Conservation (phyloP, 2,329 filamentous ascomycete species). For the Neoscytalidium dimidiatum region DNA sequence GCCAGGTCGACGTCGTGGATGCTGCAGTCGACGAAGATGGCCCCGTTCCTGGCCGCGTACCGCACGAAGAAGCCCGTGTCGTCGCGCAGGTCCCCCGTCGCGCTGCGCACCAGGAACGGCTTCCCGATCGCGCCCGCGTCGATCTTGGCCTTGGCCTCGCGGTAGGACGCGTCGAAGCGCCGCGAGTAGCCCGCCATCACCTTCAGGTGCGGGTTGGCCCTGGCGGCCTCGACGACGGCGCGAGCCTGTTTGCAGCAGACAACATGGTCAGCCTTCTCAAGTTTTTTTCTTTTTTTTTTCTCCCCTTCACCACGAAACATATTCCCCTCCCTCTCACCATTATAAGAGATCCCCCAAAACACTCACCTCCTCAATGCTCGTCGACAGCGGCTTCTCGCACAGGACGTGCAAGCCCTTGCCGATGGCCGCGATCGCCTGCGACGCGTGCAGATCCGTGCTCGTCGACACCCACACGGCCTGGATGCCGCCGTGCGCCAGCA, state of each 20-base stretch:
- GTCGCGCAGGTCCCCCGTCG: constrained; percentile 43
- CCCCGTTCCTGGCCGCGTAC: constrained; percentile 44
- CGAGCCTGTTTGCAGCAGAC: constrained; percentile 21
- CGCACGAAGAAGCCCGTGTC: constrained; percentile 44
- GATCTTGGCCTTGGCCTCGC: constrained; percentile 19
- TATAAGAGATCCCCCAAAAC: background rate
- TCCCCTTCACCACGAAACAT: no score
- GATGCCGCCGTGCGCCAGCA: constrained; percentile 45
- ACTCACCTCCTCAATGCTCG: constrained; percentile 32
- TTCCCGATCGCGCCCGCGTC: constrained; percentile 39
- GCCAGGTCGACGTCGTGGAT: constrained; percentile 50
- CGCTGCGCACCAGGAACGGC: constrained; percentile 44
- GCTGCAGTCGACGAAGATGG: constrained; percentile 48
- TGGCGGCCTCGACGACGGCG: constrained; percentile 38
- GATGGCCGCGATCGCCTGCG: constrained; percentile 37
- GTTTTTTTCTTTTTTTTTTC: background rate
- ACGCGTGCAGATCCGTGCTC: constrained; percentile 38
- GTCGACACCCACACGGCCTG: constrained; percentile 46
- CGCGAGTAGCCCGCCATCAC: constrained; percentile 50
- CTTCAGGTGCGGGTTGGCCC: constrained; percentile 39
- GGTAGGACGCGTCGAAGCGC: constrained; percentile 42
- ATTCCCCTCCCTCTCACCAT: no score
- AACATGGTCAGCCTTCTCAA: background rate
- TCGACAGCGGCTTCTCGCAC: constrained; percentile 44
- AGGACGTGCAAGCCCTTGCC: constrained; percentile 39